Evolutionary conservation across 2,329 filamentous ascomycete genomes (phyloP), one percentile per base, ranked within the genome.

Genomic region (Colletotrichum limetticola): DNA sequence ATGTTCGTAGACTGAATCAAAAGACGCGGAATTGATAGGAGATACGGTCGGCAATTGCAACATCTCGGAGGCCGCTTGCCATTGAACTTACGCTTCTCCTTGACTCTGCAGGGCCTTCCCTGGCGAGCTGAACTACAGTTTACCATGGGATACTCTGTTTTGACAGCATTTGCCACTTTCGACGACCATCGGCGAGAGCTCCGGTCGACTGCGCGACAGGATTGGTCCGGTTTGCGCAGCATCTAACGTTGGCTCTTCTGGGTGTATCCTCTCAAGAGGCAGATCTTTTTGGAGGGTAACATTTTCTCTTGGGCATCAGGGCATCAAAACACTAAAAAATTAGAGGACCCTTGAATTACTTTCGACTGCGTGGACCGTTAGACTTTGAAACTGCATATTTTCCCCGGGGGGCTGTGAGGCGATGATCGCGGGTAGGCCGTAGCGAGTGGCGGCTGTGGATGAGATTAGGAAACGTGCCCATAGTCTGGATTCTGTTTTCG

Each of bases 51-150:
- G 26, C 3, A 26, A 22, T 30, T 14, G 16, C 24, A 28, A 14
- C 26, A 32, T 35, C 12, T 56, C 35, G 28, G 24, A 11, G 9
- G 42, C 42, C 19, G 16, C 16, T 19, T 32, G 24, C 69, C 57
- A 53, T 68, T 62, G 58, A 68, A 22, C 58, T 71, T 61, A 57
- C 12, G 64, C 57, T 49, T 57, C 28, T 22, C 37, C 26, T 26
- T 57, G 22, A 5, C 53, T 19, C 3, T n/a, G 14, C 57, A 67
- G 57, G 63, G 28, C 66, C 9, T 58, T 46, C 37, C 53, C 61
- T 35, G 55, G 19, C n/a, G 56, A 30, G 55, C 24, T 60, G 35
- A 49, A 49, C 4, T 22, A n/a, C 42, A 19, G 7, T 49, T 26
- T 57, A 24, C 32, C 32, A 53, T n/a, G 37, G 24, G 22, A 32